These are phyloP conservation scores for Phaeophleospora eucalypticola DNA, from an alignment of 2,329 filamentous ascomycete species.

Conservation along the genomic window DNA sequence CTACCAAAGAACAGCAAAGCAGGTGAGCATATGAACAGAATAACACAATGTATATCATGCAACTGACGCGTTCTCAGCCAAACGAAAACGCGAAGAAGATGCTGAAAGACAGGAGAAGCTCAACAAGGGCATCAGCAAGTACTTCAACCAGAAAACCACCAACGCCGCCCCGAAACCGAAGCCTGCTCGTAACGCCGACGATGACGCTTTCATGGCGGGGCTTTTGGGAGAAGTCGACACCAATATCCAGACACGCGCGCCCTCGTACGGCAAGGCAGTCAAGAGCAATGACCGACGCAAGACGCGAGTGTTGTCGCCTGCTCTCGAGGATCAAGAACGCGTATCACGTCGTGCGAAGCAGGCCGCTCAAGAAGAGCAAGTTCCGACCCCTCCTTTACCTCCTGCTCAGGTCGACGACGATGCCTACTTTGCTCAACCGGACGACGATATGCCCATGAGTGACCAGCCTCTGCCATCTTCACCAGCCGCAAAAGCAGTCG, in stretches of 20 bases:
- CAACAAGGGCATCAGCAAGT: constrained; percentile 88
- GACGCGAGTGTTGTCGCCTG: constrained; percentile 74
- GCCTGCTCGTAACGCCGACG: constrained; percentile 57
- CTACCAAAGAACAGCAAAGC: constrained; percentile 55
- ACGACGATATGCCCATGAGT: constrained; percentile 78
- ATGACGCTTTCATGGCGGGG: constrained; percentile 80
- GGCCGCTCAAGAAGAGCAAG: constrained; percentile 14
- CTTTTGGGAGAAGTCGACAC: constrained; percentile 84
- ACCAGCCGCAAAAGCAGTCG: constrained; percentile 49
- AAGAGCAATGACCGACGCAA: constrained; percentile 74
- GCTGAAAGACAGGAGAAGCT: constrained; percentile 79
- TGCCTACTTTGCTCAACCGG: constrained; percentile 48
- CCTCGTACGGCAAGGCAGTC: constrained; percentile 57
- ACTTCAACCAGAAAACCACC: constrained; percentile 75
- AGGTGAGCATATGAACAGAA: constrained; percentile 39
- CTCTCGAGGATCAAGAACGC: constrained; percentile 50
- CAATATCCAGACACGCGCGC: constrained; percentile 59
- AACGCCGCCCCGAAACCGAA: constrained; percentile 69
- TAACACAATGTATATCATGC: constrained; percentile 19
- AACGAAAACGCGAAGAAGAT: constrained; percentile 84
- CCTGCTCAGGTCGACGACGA: constrained; percentile 47
- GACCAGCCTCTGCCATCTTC: constrained; percentile 78
- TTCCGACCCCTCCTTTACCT: constrained; percentile 16
- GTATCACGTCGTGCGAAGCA: constrained; percentile 8
- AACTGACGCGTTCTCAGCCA: constrained; percentile 53